These are phyloP conservation scores for Mucor irregularis DNA, from an alignment of 371 early-diverging fungal genomes.

Conservation along the genomic window DNA sequence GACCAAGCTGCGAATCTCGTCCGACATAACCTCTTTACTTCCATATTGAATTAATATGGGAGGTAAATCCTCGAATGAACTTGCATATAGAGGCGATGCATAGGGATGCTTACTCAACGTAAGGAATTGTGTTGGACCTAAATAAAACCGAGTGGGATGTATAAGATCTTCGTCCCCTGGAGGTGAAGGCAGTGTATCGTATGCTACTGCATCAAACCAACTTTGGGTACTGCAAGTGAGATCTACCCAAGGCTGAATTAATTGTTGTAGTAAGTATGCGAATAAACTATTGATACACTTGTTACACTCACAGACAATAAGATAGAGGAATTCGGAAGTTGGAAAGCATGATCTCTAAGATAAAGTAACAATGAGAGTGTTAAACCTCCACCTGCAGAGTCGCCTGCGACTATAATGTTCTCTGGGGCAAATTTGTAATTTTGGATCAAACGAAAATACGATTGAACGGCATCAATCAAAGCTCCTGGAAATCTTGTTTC, in stretches of 20 bases:
- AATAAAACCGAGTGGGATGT: slow-evolving; percentile 20
- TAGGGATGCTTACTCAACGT: slow-evolving; percentile 12
- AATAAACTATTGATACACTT: background rate
- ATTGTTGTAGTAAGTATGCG: background rate
- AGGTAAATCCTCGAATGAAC: slow-evolving; percentile 30
- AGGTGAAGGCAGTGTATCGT: slow-evolving; percentile 17
- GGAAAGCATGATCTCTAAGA: slow-evolving; percentile 42
- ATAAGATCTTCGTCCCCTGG: background rate
- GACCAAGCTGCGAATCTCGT: slow-evolving; percentile 31
- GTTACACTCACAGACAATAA: slow-evolving; percentile 15
- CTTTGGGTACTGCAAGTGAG: slow-evolving; percentile 16
- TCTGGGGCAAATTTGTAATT: slow-evolving; percentile 37
- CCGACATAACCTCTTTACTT: slow-evolving; percentile 45
- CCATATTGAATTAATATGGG: slow-evolving; percentile 57
- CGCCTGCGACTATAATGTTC: slow-evolving; percentile 70
- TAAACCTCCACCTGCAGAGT: slow-evolving; percentile 70
- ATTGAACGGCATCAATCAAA: slow-evolving; percentile 35
- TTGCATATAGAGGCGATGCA: slow-evolving; percentile 16
- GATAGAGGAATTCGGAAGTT: slow-evolving; percentile 28
- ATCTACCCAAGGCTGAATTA: slow-evolving; percentile 21
- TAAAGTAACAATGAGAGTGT: slow-evolving; percentile 35
- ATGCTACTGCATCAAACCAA: slow-evolving; percentile 1
- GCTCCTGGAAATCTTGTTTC: slow-evolving; percentile 46
- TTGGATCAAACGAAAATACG: slow-evolving; percentile 28
- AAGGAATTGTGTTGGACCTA: slow-evolving; percentile 18